A percentile compares a stretch with the other conserved stretches of the same genome.
phyloP scores from a whole-genome alignment of 768 basidiomycete species.

The Crepidotus variabilis region DNA sequence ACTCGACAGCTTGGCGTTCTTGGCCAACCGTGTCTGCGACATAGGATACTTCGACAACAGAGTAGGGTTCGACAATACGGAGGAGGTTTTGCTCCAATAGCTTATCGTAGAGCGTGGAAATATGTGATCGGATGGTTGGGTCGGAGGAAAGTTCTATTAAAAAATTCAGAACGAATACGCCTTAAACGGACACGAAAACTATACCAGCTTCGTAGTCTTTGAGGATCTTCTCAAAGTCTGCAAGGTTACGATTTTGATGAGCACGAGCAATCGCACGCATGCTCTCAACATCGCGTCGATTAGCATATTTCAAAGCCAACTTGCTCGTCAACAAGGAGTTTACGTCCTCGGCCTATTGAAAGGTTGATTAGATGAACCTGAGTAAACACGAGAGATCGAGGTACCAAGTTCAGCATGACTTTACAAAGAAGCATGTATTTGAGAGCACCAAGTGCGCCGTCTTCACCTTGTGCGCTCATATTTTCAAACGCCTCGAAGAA shows the following conservation, averaged over 20 bases:
- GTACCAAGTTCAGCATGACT: conserved; percentile 92
- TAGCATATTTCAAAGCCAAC: conserved; percentile 83
- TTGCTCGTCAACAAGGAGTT: conserved; percentile 83
- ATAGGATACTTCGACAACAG: conserved; percentile 84
- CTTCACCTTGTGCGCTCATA: conserved; percentile 72
- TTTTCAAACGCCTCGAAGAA: conserved; percentile 98
- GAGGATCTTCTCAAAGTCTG: conserved; percentile 85
- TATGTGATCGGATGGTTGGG: conserved; percentile 91
- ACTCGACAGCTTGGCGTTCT: conserved; percentile 84
- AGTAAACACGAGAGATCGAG: conserved; percentile 21
- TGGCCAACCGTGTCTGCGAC: conserved; percentile 88
- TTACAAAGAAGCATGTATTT: conserved; percentile 99
- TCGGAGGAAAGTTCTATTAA: conserved; percentile 88
- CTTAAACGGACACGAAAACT: background rate
- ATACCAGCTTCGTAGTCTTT: conserved; percentile 79
- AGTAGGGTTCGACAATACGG: conserved; percentile 95
- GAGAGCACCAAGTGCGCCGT: conserved; percentile 74
- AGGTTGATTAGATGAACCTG: background rate
- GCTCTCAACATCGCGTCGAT: conserved; percentile 85
- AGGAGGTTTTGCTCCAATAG: conserved; percentile 94
- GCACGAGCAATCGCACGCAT: conserved; percentile 95
- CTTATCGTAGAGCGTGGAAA: conserved; percentile 92
- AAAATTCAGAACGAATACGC: background rate
- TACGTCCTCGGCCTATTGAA: conserved; percentile 84
- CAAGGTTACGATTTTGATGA: conserved; percentile 87